Evolutionary conservation across 768 basidiomycete species (phyloP), one percentile per base, ranked within the genome.

Genomic region (Suillus discolor): DNA sequence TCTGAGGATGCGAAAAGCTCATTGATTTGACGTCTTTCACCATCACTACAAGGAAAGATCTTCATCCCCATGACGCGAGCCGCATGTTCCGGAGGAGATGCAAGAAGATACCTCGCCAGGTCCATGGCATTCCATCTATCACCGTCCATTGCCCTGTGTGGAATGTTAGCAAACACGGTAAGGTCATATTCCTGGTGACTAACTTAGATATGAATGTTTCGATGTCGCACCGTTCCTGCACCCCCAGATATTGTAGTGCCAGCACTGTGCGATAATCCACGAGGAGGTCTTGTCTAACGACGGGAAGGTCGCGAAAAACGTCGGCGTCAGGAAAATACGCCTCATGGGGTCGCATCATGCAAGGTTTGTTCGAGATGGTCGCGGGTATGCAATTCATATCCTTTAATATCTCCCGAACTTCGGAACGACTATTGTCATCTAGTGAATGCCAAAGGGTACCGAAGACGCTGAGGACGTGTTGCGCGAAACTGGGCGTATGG

Each of bases 271-370:
- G 18, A 12, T 6, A 28, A 60, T 60, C 39, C 11, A 1, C 1
- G 16, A 60, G 11, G 16, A 60, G 16, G 5, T 60, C 57, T 20
- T 78, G 82, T 41, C 39, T 41, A 13, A 93, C 86, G 53, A 92
- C 86, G 1, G 94, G 88, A 23, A 96, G 80, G 74, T 97, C 96
- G 25, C 86, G 85, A 75, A 98, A 97, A 20, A 98, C 80, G 69
- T 92, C 86, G 16, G 90, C 95, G 66, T 87, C 92, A 13, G 89
- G 79, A 71, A 97, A 96, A 77, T 96, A 97, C 4, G 90, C 79
- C 53, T 95, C 86, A 4, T 75, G 72, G 0, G 96, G 93, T 20
- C 74, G 72, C 15, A 76, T 78, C 59, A 60, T 60, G 39, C 2
- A 4, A 42, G 16, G 1, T 41, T 1, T 1, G 18, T 4, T 6